These are phyloP conservation scores for Scorias spongiosa DNA, from an alignment of 2,329 filamentous ascomycete species.

Conservation along the genomic window DNA sequence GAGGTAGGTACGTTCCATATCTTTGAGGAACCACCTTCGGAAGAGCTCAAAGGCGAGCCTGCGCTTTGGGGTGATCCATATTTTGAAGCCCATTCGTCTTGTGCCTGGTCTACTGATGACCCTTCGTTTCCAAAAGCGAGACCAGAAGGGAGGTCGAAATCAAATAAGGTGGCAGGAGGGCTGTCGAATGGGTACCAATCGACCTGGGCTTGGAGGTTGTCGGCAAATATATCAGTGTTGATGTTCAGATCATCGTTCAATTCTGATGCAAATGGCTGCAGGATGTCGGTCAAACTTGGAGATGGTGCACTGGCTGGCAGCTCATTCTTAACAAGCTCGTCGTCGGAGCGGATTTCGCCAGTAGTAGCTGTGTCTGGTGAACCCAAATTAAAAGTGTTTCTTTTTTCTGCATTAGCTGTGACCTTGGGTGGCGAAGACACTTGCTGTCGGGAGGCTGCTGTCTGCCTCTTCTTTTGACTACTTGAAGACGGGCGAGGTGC, in stretches of 20 bases:
- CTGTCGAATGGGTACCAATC: neutral
- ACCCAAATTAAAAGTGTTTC: no score
- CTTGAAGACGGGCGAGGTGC: neutral
- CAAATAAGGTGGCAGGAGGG: neutral
- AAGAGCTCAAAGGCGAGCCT: neutral
- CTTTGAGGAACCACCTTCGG: neutral
- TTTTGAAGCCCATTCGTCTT: neutral
- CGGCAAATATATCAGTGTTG: neutral
- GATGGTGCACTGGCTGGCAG: conserved; percentile 7
- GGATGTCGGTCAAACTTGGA: conserved; percentile 17
- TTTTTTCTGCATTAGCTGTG: neutral
- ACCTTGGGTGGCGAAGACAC: neutral
- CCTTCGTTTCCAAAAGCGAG: neutral
- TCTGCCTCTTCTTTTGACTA: neutral
- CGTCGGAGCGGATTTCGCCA: neutral
- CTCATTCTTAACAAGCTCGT: neutral
- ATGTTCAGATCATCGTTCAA: neutral
- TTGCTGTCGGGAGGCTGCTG: neutral
- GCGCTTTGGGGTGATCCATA: neutral
- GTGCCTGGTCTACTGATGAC: neutral
- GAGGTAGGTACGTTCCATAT: conserved; percentile 1
- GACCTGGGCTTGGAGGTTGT: neutral
- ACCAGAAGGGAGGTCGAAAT: neutral
- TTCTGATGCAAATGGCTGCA: conserved; percentile 6
- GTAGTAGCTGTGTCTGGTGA: neutral